Percentiles rank a stretch among this genome's conserved stretches.
phyloP scores from a whole-genome alignment of 768 basidiomycete genomes.

The Hericium coralloides region DNA sequence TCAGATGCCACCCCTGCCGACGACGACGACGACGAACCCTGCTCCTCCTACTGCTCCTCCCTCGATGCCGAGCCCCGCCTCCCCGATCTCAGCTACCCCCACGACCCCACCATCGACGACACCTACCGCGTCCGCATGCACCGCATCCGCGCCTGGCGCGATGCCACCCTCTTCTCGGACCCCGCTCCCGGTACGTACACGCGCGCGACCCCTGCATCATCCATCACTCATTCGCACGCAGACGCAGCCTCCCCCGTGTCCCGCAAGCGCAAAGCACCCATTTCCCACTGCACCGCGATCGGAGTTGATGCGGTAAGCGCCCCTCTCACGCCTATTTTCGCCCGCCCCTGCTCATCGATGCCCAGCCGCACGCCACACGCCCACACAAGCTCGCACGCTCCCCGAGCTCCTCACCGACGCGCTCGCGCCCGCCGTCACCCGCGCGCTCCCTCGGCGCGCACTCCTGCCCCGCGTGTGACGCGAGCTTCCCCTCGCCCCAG shows the following conservation, averaged over 20 bases:
- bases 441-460: conserved; percentile 26
- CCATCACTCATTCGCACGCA: neutral
- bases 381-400: conserved; percentile 13
- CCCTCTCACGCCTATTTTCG: neutral
- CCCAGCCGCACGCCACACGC: neutral
- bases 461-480: conserved; percentile 70
- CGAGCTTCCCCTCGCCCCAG: conserved; percentile 50
- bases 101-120: conserved; percentile 30
- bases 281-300: neutral
- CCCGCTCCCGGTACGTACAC: conserved; percentile 6
- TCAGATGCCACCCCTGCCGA: conserved; percentile 19
- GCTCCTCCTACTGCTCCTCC: conserved; percentile 69
- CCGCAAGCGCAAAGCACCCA: neutral
- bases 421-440: neutral
- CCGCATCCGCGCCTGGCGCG: conserved; percentile 67
- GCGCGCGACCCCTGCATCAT: neutral
- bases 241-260: neutral
- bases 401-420: neutral
- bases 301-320: conserved; percentile 6
- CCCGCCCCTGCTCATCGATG: conserved; percentile 6
- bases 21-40: conserved; percentile 29
- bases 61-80: conserved; percentile 25
- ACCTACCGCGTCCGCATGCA: conserved; percentile 48
- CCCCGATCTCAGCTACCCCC: neutral
- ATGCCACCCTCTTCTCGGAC: conserved; percentile 38